Evolutionary conservation across 1,139 yeast species (phyloP), one percentile per base, ranked within the genome.

Genomic region (Magnusiomyces clavatus): DNA sequence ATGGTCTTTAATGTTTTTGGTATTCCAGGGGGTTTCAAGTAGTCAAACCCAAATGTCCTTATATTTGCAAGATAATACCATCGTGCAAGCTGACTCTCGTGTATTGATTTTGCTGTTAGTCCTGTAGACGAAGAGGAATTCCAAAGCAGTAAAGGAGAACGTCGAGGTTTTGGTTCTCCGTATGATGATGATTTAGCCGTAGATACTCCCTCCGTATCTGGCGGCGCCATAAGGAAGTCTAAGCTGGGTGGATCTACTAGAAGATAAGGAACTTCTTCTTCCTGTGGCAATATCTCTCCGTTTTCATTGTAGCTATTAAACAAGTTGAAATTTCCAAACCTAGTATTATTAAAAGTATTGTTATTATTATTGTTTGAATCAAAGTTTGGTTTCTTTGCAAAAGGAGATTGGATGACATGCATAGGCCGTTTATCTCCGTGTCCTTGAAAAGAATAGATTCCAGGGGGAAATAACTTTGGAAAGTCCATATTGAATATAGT

Each of bases 41-140:
- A 62, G 6, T 52, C 50, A 49, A 55, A 56, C 42, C 62, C 60
- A 52, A 61, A 49, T 56, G 63, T 55, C 47, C 61, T 51, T 57
- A 62, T 39, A 54, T 60, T 52, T 53, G 50, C 46, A 12, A 46
- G 37, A 37, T 45, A 45, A 19, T 45, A 45, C 48, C 48, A 45
- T n/a, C 48, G 19, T 5, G 40, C 31, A 37, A 29, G 38, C 17
- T 37, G 40, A 24, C 31, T n/a, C 10, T 45, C 48, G 3, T 40
- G 20, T 13, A 45, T 45, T 12, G 48, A 34, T 34, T 45, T 17
- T 12, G 48, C 41, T 20, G 42, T 45, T 20, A 45, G 24, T 20
- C 48, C 48, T 17, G 14, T 13, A 16, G 14, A 17, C 6, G 46
- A 6, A 3, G 48, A 19, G 2, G 48, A 41, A 3, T 40, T 10